Conservation (phyloP, 169 alveolate genomes). For the Plasmodium inui region DNA sequence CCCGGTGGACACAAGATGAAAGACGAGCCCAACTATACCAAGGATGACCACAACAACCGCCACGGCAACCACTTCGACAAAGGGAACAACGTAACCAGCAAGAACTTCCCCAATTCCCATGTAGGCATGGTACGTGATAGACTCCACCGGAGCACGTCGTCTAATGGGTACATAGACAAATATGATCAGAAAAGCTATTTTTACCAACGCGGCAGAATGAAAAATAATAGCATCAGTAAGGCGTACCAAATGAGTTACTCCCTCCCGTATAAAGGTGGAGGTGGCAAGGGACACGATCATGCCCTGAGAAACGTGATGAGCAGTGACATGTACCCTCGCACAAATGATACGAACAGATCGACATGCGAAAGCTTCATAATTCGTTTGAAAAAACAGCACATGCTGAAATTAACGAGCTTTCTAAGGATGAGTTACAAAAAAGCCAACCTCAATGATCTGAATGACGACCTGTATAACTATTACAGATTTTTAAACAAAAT, state of each 20-base stretch:
- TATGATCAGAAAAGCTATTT: conserved; percentile 24
- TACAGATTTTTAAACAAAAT: conserved; percentile 65
- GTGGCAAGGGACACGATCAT: neutral
- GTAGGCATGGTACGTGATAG: conserved; percentile 1
- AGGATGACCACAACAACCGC: neutral
- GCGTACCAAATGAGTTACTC: neutral
- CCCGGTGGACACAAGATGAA: neutral
- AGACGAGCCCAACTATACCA: neutral
- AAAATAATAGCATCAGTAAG: conserved; percentile 11
- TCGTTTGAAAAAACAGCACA: conserved; percentile 38
- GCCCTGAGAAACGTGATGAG: neutral
- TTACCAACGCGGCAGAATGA: conserved; percentile 12
- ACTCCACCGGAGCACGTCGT: neutral
- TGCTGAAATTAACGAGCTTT: conserved; percentile 63
- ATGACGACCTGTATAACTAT: conserved; percentile 41
- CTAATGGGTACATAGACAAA: conserved; percentile 22
- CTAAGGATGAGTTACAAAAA: conserved; percentile 20
- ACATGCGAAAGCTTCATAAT: conserved; percentile 4
- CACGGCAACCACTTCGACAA: neutral
- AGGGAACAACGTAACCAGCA: neutral
- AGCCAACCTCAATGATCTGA: conserved; percentile 23
- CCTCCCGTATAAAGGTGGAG: neutral
- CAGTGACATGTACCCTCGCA: neutral
- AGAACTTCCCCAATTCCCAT: neutral
- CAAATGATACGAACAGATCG: neutral